Conservation (phyloP, 2,329 filamentous ascomycete species). For the Fusarium haematococcum region DNA sequence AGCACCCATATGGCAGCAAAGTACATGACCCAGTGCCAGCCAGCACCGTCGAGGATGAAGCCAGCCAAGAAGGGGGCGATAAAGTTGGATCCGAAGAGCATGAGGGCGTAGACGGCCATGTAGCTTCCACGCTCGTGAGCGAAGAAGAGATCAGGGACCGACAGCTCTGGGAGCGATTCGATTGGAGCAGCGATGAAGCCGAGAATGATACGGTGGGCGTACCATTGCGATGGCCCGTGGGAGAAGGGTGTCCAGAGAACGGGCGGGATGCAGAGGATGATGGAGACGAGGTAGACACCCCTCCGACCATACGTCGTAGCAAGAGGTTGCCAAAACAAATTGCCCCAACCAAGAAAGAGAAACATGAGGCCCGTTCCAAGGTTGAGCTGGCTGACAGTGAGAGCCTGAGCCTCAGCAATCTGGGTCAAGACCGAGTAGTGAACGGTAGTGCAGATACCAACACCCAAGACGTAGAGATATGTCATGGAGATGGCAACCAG, state of each 20-base stretch:
- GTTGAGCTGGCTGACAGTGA: not conserved
- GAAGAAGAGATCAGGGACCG: conserved; percentile 54
- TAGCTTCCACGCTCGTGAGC: conserved; percentile 57
- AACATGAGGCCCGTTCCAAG: conserved; percentile 60
- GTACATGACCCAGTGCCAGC: conserved; percentile 60
- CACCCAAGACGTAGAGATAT: conserved; percentile 57
- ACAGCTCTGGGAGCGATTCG: conserved; percentile 48
- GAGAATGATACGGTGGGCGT: conserved; percentile 44
- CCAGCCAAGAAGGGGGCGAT: conserved; percentile 61
- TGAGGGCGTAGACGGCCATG: conserved; percentile 57
- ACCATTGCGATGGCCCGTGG: conserved; percentile 47
- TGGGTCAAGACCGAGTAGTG: conserved; percentile 52
- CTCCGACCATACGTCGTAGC: conserved; percentile 65
- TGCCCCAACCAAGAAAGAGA: conserved; percentile 62
- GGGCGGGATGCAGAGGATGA: conserved; percentile 32
- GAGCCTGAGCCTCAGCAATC: conserved; percentile 57
- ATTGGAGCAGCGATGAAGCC: conserved; percentile 46
- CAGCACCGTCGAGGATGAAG: conserved; percentile 60
- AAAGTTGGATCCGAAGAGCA: conserved; percentile 58
- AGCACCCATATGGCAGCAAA: conserved; percentile 67
- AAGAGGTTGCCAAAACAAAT: conserved; percentile 64
- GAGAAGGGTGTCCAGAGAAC: not conserved
- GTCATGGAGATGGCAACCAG: conserved; percentile 29
- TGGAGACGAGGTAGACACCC: conserved; percentile 58
- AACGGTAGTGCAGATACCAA: conserved; percentile 45